Evolutionary conservation across 306 rosid genomes (phyloP).

Genomic region (Medicago ruthenica): DNA sequence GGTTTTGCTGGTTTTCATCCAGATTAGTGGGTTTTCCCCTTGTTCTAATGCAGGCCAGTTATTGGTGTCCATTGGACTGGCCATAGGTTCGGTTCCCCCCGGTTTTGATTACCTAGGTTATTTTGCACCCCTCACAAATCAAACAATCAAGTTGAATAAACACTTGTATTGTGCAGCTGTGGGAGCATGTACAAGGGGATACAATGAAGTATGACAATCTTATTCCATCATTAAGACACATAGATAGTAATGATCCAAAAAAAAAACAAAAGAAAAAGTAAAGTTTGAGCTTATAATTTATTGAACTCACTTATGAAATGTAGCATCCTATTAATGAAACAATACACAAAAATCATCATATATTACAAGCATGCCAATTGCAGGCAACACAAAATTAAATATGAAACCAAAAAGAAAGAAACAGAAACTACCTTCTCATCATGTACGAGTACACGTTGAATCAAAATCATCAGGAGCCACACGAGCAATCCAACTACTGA

Average conservation of each 20-base stretch:
- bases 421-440: conserved; percentile 58
- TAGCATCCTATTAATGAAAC: conserved; percentile 21
- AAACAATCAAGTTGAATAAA: conserved; percentile 8
- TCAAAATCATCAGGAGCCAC: conserved; percentile 98
- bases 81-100: too few relatives aligned
- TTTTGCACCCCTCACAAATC: not conserved
- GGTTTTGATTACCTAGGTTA: too few relatives aligned
- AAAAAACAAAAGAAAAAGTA: not conserved
- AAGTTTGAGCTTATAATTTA: not conserved
- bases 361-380: conserved; percentile 30
- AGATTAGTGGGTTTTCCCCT: too few relatives aligned
- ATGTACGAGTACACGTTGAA: conserved; percentile 74
- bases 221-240: conserved; percentile 19
- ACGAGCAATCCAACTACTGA: conserved; percentile 91
- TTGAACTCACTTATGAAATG: conserved; percentile 4
- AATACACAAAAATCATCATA: conserved; percentile 31
- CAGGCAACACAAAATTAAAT: not conserved
- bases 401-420: not conserved
- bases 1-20: too few relatives aligned
- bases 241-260: not conserved
- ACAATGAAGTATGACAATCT: conserved; percentile 9
- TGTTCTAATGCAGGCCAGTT: too few relatives aligned
- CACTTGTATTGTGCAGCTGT: not conserved
- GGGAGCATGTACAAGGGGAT: not conserved
- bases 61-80: too few relatives aligned